Conservation (phyloP, 208 protist species). For the Leptomonas pyrrhocoris region DNA sequence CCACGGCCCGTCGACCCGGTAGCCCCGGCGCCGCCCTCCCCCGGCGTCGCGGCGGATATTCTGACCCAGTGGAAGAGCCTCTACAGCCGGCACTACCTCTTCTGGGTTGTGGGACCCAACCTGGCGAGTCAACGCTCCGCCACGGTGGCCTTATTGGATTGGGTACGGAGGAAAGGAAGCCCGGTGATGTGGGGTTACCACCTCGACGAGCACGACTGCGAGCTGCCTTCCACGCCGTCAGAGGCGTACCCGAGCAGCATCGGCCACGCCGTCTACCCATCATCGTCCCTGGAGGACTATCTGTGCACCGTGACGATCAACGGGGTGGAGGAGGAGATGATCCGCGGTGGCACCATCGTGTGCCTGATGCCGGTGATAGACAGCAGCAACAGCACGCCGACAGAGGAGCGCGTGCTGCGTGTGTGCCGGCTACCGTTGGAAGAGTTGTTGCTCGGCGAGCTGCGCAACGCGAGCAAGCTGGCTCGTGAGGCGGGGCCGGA, state of each 20-base stretch:
- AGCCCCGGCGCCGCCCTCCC: neutral
- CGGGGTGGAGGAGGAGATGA: conserved; percentile 10
- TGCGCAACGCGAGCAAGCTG: conserved; percentile 53
- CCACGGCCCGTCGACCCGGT: neutral
- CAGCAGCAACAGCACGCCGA: neutral
- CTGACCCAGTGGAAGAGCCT: conserved; percentile 17
- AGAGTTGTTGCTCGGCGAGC: conserved; percentile 64
- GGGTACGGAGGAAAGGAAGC: conserved; percentile 5
- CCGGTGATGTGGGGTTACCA: conserved; percentile 27
- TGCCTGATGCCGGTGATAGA: conserved; percentile 4
- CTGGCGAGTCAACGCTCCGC: conserved; percentile 34
- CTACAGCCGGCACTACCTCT: conserved; percentile 28
- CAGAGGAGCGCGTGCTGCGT: conserved; percentile 33
- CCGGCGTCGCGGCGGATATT: conserved; percentile 6
- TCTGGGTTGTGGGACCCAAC: conserved; percentile 36
- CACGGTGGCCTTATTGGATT: conserved; percentile 31
- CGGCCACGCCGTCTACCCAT: conserved; percentile 1
- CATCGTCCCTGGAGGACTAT: conserved; percentile 16
- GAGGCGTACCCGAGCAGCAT: conserved; percentile 14
- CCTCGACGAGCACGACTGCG: conserved; percentile 19
- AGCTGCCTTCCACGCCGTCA: conserved; percentile 7
- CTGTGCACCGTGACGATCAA: conserved; percentile 16
- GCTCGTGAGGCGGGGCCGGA: conserved; percentile 48
- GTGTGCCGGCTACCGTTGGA: conserved; percentile 46
- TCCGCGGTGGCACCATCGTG: conserved; percentile 16